Percentiles rank a stretch among this genome's conserved stretches.
Conservation (phyloP, 2,329 filamentous ascomycete genomes). For the Amesomyces nigricolor region DNA sequence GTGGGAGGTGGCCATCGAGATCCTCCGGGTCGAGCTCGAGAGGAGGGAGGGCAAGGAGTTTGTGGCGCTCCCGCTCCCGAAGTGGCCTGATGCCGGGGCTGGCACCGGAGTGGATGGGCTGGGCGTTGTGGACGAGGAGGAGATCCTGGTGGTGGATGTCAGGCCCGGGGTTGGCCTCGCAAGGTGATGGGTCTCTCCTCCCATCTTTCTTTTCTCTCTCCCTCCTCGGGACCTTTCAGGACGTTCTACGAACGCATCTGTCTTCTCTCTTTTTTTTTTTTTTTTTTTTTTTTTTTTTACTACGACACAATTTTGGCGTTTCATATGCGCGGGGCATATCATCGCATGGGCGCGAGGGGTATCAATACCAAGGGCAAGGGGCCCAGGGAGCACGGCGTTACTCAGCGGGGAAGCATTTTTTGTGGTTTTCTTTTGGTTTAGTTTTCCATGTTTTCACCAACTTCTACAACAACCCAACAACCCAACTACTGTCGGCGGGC, state of each 20-base stretch:
- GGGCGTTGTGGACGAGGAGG: not conserved
- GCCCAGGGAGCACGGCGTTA: not conserved
- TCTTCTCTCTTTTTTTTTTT: not conserved
- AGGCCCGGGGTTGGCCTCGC: not conserved
- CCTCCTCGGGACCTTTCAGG: too few relatives aligned
- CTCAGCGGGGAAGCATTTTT: not conserved
- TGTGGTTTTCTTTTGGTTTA: not conserved
- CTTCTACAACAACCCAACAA: too few relatives aligned
- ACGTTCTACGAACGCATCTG: not conserved
- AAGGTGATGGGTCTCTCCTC: not conserved
- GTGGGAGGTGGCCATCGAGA: slow-evolving; percentile 49
- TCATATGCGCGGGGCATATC: not conserved
- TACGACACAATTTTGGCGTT: not conserved
- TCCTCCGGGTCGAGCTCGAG: slow-evolving; percentile 50
- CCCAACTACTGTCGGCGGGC: too few relatives aligned
- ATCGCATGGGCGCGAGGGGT: not conserved
- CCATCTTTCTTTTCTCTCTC: too few relatives aligned
- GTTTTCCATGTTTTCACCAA: too few relatives aligned
- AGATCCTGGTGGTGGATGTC: not conserved
- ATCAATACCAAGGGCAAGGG: not conserved
- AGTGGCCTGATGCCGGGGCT: slow-evolving; percentile 33
- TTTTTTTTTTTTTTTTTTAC: not conserved
- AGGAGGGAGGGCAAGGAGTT: slow-evolving; percentile 39
- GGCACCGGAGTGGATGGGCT: not conserved
- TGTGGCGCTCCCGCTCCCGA: slow-evolving; percentile 34